Evolutionary conservation across 23 red algal species (phyloP).

Genomic region (Gracilaria gracilis): DNA sequence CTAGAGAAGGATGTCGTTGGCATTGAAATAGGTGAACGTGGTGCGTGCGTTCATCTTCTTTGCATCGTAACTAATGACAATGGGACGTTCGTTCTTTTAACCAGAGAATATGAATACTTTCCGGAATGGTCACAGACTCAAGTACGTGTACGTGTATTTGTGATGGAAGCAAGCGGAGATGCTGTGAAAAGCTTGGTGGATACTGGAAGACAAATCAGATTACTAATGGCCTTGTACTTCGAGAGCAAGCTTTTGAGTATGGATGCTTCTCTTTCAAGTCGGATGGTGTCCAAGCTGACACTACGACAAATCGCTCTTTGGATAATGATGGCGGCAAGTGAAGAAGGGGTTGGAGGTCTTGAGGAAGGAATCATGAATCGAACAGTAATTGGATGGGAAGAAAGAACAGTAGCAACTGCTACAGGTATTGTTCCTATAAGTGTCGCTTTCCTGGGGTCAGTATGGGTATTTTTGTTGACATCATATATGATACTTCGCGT

Average conservation of each 20-base stretch:
- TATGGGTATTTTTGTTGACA: not conserved
- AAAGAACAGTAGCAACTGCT: no score
- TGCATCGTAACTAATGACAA: not conserved
- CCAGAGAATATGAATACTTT: not conserved
- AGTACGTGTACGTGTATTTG: not conserved
- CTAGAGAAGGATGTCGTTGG: no score
- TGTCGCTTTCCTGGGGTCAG: not conserved
- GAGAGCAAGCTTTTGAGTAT: not conserved
- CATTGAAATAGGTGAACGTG: not conserved
- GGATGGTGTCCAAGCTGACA: not conserved
- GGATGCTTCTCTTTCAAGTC: not conserved
- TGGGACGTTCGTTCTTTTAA: not conserved
- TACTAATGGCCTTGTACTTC: not conserved
- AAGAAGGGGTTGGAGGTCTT: constrained; percentile 2
- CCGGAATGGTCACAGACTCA: no score
- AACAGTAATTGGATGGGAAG: not conserved
- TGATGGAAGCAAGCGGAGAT: not conserved
- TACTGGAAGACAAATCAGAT: not conserved
- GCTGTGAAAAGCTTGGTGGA: not conserved
- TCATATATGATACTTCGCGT: not conserved
- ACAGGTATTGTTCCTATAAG: no score
- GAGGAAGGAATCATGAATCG: not conserved
- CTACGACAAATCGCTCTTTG: not conserved
- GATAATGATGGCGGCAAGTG: not conserved
- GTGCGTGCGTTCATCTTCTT: not conserved